Evolutionary conservation across 768 basidiomycete species (phyloP).

Genomic region (Lanmaoa pseudosensibilis): DNA sequence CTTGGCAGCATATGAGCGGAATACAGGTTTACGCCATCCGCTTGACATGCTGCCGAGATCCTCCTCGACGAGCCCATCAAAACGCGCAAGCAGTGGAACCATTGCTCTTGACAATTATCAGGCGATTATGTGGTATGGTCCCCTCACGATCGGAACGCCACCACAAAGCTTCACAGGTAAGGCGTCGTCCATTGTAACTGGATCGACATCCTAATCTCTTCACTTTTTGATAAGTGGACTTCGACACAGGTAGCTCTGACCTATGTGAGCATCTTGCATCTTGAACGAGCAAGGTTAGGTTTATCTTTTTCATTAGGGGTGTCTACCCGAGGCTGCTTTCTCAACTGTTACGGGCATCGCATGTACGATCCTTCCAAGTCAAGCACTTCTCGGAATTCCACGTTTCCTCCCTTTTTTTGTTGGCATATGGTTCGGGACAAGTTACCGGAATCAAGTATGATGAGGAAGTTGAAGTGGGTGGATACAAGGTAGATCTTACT

Average conservation of each 20-base stretch:
- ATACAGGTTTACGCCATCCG: slow-evolving; percentile 41
- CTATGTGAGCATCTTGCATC: slow-evolving; percentile 22
- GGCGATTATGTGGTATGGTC: slow-evolving; percentile 40
- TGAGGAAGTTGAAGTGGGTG: slow-evolving; percentile 39
- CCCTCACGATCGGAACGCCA: slow-evolving; percentile 47
- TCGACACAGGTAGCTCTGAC: slow-evolving; percentile 54
- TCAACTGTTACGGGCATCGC: slow-evolving; percentile 28
- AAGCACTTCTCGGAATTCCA: slow-evolving; percentile 21
- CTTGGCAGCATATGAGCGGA: slow-evolving; percentile 41
- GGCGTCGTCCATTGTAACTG: background rate
- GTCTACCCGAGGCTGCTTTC: slow-evolving; percentile 20
- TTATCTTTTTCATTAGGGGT: slow-evolving; percentile 32
- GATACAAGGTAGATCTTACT: slow-evolving; percentile 27
- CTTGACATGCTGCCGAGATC: slow-evolving; percentile 14
- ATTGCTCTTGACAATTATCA: slow-evolving; percentile 32
- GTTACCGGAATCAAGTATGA: slow-evolving; percentile 31
- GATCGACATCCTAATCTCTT: background rate
- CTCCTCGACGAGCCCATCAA: background rate
- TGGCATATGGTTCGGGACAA: slow-evolving; percentile 42
- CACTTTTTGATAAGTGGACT: slow-evolving; percentile 36
- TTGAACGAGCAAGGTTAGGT: background rate
- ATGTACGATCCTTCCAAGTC: slow-evolving; percentile 27
- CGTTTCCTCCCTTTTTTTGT: slow-evolving; percentile 16
- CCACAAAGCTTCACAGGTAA: slow-evolving; percentile 38
- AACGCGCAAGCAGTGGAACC: slow-evolving; percentile 18